Evolutionary conservation across 78 protist genomes (phyloP).

Genomic region (Salpingoeca rosetta): DNA sequence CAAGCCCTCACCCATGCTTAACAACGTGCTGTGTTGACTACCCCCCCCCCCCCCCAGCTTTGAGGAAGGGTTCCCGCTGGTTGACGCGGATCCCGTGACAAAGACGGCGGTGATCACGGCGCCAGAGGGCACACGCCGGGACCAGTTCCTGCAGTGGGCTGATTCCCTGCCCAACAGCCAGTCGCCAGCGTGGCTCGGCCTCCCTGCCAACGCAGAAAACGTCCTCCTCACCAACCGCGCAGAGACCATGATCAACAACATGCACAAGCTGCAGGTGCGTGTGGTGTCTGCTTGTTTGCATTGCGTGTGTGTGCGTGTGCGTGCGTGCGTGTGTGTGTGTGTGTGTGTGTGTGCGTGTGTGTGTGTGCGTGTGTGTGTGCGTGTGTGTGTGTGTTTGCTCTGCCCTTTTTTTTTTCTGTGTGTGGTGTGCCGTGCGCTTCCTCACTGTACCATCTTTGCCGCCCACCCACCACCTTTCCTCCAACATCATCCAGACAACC

Average conservation of each 20-base stretch:
- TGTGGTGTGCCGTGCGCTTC: not conserved
- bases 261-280: not conserved
- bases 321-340: constrained; percentile 1
- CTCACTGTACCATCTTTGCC: no score
- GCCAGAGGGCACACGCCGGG: constrained; percentile 43
- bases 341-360: constrained; percentile 10
- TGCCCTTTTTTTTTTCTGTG: not conserved
- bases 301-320: no score
- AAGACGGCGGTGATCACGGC: not conserved
- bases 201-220: constrained; percentile 64
- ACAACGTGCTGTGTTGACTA: no score
- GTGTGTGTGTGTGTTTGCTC: no score
- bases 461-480: no score
- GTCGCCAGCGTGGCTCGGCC: constrained; percentile 80
- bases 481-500: no score
- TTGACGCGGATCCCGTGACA: no score
- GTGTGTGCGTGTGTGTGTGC: constrained; percentile 4
- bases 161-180: constrained; percentile 47
- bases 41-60: no score
- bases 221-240: constrained; percentile 28
- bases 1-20: no score
- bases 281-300: no score
- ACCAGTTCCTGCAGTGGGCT: constrained; percentile 52
- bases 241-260: not conserved
- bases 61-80: no score